phyloP scores from a whole-genome alignment of 345 rosid species.

The Psidium guajava region DNA sequence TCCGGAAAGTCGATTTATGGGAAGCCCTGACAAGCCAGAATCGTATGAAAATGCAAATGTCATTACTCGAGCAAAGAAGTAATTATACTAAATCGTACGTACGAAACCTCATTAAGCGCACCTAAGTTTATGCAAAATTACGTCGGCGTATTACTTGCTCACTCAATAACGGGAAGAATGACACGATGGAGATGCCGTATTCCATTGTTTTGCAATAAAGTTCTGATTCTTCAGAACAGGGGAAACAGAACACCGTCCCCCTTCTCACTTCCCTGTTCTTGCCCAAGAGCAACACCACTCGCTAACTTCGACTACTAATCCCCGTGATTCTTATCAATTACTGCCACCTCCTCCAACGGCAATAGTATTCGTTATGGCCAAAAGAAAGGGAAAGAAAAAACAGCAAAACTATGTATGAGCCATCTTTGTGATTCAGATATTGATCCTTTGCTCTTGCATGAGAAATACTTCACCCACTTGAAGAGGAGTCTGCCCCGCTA shows the following conservation, averaged over 20 bases:
- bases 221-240: neutral
- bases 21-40: neutral
- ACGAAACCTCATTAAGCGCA: neutral
- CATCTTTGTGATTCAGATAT: neutral
- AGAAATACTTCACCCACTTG: neutral
- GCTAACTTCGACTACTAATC: too few relatives aligned
- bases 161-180: neutral
- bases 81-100: neutral
- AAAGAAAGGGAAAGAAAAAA: too few relatives aligned
- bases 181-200: neutral
- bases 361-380: too few relatives aligned
- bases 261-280: neutral
- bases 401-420: neutral
- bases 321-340: too few relatives aligned
- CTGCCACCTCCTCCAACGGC: too few relatives aligned
- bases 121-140: neutral
- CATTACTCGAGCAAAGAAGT: neutral
- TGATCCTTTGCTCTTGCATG: neutral
- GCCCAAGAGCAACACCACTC: neutral
- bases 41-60: neutral
- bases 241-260: neutral
- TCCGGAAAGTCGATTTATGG: neutral
- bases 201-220: neutral
- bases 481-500: neutral
- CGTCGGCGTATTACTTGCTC: neutral